Evolutionary conservation across 345 rosid species (phyloP), one percentile per base, ranked within the genome.

Genomic region (Brassica rapa): DNA sequence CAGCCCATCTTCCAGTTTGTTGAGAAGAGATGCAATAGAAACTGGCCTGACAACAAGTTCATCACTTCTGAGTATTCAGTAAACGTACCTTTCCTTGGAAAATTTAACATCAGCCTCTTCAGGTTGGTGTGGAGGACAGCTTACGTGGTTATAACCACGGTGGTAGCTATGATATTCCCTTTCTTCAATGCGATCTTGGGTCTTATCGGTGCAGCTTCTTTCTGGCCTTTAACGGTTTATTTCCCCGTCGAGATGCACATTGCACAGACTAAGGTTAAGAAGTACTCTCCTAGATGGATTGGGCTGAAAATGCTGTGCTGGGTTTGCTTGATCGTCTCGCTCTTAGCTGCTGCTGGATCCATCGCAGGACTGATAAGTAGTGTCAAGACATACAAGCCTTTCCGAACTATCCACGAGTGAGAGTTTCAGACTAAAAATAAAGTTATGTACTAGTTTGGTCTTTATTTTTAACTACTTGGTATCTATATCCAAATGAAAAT

Each of bases 171-270:
- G 98, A 78, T 89, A 39, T 83, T 94, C 49, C 98, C 98, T 0
- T 92, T 94, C 89, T 94, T 94, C 94, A 94, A 91, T 25, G 88
- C 87, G 49, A 87, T 92, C 72, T 64, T 92, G 56, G 98, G 97
- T 11, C 87, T 94, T 16, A 77, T 94, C 0, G 98, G 98, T 10
- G 94, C 97, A 1, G 82, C 82, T 1, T 81, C 87, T 1, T 94
- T 94, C 74, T 94, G 97, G 93, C 97, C 98, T 2, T 75, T 94
- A 39, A 88, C 98, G 0, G 97, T 94, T 8, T 90, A 89, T 75
- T 92, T 94, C 32, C 98, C 98, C 0, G 77, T 91, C 25, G 90
- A 91, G 81, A 92, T 94, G 95, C 86, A 91, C 87, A 91, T 94
- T 2, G 88, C 87, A 0, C 81, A 89, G 41, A 7, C 85, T 3